These are phyloP conservation scores for Ocimum tenuiflorum DNA, from an alignment of 257 asterid species.

Conservation along the genomic window DNA sequence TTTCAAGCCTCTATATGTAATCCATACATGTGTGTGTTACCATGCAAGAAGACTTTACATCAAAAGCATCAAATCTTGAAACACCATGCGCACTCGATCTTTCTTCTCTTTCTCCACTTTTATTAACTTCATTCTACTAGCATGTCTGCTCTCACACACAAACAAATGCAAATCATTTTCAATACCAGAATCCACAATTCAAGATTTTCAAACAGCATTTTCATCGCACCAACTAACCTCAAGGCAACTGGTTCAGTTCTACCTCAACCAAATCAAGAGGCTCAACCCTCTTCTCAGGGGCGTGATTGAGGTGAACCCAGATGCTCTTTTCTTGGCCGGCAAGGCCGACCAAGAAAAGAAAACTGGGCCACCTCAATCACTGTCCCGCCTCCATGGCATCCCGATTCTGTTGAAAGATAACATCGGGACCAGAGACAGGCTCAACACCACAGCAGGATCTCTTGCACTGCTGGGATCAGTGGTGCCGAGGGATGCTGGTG, in stretches of 20 bases:
- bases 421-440: constrained; percentile 43
- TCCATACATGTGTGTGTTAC: not conserved
- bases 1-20: not conserved
- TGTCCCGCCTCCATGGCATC: constrained; percentile 28
- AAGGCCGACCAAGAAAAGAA: constrained; percentile 36
- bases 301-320: constrained; percentile 48
- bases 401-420: constrained; percentile 44
- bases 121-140: not conserved
- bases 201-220: constrained; percentile 34
- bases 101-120: not conserved
- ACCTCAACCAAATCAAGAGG: constrained; percentile 26
- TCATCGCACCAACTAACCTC: constrained; percentile 27
- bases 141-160: not conserved
- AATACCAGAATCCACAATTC: constrained; percentile 16
- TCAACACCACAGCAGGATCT: constrained; percentile 49
- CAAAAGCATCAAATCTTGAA: not conserved
- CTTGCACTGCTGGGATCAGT: constrained; percentile 36
- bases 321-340: constrained; percentile 37
- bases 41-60: not conserved
- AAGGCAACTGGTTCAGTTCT: constrained; percentile 36
- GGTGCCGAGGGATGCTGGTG: constrained; percentile 38
- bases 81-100: not conserved
- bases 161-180: constrained; percentile 6
- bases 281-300: constrained; percentile 41
- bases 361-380: constrained; percentile 12